Evolutionary conservation across 768 basidiomycete genomes (phyloP).

Genomic region (Termitomyces sp.): DNA sequence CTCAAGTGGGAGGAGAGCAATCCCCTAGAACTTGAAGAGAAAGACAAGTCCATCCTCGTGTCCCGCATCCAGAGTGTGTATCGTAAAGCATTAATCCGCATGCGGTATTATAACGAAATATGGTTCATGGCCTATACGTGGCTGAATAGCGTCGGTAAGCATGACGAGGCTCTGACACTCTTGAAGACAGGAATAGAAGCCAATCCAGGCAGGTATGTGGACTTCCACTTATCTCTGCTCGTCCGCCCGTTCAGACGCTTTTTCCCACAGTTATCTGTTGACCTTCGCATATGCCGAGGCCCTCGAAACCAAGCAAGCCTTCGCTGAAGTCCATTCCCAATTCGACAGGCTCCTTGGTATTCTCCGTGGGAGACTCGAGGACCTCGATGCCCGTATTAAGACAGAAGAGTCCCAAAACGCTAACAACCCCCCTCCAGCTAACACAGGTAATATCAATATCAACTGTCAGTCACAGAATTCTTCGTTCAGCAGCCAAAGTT

Average conservation of each 20-base stretch:
- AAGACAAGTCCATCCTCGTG: slow-evolving; percentile 63
- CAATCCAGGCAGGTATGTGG: slow-evolving; percentile 69
- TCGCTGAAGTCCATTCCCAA: slow-evolving; percentile 61
- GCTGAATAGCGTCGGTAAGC: slow-evolving; percentile 68
- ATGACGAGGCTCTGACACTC: slow-evolving; percentile 80
- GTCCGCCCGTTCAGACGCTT: neutral
- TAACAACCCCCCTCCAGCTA: slow-evolving; percentile 12
- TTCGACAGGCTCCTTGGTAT: slow-evolving; percentile 72
- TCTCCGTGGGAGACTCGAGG: slow-evolving; percentile 63
- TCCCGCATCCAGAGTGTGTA: slow-evolving; percentile 79
- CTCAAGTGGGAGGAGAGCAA: slow-evolving; percentile 95
- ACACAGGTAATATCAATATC: slow-evolving; percentile 1
- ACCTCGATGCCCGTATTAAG: slow-evolving; percentile 43
- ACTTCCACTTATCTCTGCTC: neutral
- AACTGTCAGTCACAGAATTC: slow-evolving; percentile 1
- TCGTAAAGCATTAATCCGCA: slow-evolving; percentile 82
- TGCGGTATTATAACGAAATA: slow-evolving; percentile 93
- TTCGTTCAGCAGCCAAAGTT: slow-evolving; percentile 44
- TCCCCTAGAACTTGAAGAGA: slow-evolving; percentile 87
- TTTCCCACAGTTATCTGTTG: slow-evolving; percentile 70
- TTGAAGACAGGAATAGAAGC: slow-evolving; percentile 85
- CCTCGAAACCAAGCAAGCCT: slow-evolving; percentile 51
- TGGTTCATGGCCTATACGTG: slow-evolving; percentile 94
- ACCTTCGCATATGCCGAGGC: slow-evolving; percentile 87
- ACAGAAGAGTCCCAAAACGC: slow-evolving; percentile 28